Conservation (phyloP, 2,329 filamentous ascomycete species). For the Botrytis paeoniae region DNA sequence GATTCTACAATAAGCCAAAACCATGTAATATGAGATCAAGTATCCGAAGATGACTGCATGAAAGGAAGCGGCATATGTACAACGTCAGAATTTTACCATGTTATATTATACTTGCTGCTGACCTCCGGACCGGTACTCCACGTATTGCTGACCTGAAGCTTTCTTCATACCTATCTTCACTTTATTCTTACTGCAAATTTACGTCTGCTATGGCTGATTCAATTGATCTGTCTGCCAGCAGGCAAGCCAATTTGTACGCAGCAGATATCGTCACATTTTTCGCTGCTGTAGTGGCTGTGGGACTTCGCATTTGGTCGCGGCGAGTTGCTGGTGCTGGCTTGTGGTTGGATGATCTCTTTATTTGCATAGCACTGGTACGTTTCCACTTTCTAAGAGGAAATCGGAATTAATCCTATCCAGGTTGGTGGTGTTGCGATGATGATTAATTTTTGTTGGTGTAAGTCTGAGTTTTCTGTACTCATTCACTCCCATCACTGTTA, state of each 20-base stretch:
- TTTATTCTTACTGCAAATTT: neutral
- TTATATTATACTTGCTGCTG: neutral
- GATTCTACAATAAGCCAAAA: neutral
- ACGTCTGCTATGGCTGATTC: neutral
- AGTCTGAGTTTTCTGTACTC: neutral
- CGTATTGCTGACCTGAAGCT: neutral
- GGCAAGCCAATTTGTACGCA: neutral
- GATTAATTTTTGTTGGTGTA: neutral
- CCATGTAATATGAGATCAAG: neutral
- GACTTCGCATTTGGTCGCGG: neutral
- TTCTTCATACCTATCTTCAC: neutral
- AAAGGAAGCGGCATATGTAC: neutral
- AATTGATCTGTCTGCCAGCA: neutral
- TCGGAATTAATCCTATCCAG: neutral
- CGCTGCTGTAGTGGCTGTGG: neutral
- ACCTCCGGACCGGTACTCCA: neutral
- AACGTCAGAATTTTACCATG: neutral
- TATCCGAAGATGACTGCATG: neutral
- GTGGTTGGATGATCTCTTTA: neutral
- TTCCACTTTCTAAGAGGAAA: neutral
- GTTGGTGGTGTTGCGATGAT: neutral
- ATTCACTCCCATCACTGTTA: neutral
- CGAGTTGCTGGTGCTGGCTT: neutral
- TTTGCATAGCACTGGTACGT: neutral
- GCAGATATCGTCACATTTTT: neutral